Evolutionary conservation across 192 early-diverging fungal species (phyloP), one percentile per base, ranked within the genome.

Genomic region (Paraglomus occultum): DNA sequence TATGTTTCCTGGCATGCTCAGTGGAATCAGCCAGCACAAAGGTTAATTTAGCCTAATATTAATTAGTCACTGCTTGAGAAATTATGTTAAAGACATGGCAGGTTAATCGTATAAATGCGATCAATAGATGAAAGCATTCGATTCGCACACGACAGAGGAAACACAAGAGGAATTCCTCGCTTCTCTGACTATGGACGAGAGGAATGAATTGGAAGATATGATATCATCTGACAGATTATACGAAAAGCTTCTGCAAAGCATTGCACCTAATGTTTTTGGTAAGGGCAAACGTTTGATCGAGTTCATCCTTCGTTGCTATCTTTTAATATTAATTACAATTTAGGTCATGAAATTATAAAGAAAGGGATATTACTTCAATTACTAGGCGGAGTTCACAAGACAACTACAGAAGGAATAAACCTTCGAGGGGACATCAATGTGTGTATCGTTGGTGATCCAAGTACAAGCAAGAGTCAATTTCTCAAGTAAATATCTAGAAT

Each of bases 381-480:
- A 47, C 80, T 97, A 67, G 95, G 97, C 48, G 97, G 97, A 55
- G 94, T 99, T 15, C 95, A 97, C 81, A 97, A 99, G 78, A 74
- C 77, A 20, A 97, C 95, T 1, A 83, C 84, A 38, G 95, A 98
- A 80, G 94, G 94, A 8, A 97, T 97, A 75, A 84, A 92, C 75
- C 81, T 98, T 15, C 90, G 97, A 78, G 97, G 97, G 60, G 97
- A 99, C 77, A 93, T 99, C 51, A 99, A 99, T 69, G 94, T 99
- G 10, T 97, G 95, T 67, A 84, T 99, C 64, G 95, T 98, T 23
- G 95, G 97, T 39, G 97, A 99, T 73, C 97, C 96, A 18, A 88
- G 87, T 64, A 97, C 94, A 17, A 90, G 92, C 69, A 99, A 99
- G 74, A 92, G 89, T 72, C 97, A 99, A 76, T 95, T 95, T 73